Conservation (phyloP, 306 rosid genomes). For the Pyrus bretschneideri region DNA sequence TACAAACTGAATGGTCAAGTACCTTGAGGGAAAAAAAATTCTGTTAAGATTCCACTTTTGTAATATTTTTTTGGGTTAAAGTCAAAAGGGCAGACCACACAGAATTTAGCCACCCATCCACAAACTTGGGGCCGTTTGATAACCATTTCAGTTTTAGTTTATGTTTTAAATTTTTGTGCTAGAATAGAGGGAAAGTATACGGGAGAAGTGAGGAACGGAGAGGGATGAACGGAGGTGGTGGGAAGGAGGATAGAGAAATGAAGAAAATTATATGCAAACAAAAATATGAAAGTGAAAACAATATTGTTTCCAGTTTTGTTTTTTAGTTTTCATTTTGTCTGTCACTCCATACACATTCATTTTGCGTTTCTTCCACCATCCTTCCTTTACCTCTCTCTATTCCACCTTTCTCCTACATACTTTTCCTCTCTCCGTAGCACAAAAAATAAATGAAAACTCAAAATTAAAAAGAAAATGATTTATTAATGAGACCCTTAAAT, state of each 20-base stretch:
- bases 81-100: background rate
- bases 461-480: background rate
- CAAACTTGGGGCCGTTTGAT: background rate
- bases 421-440: background rate
- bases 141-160: background rate
- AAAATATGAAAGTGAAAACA: background rate
- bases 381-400: background rate
- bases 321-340: too few species aligned
- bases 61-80: background rate
- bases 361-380: too few species aligned
- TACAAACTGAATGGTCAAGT: conserved; percentile 91
- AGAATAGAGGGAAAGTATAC: background rate
- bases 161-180: background rate
- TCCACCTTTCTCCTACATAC: background rate
- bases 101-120: conserved; percentile 2
- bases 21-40: conserved; percentile 37
- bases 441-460: too few species aligned
- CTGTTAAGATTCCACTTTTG: background rate
- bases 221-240: background rate
- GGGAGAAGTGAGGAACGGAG: background rate
- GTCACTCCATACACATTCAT: too few species aligned
- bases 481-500: background rate
- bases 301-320: too few species aligned
- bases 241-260: background rate
- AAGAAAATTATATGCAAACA: background rate